Conservation (phyloP, 2,329 filamentous ascomycete species). For the Xylaria sp. region DNA sequence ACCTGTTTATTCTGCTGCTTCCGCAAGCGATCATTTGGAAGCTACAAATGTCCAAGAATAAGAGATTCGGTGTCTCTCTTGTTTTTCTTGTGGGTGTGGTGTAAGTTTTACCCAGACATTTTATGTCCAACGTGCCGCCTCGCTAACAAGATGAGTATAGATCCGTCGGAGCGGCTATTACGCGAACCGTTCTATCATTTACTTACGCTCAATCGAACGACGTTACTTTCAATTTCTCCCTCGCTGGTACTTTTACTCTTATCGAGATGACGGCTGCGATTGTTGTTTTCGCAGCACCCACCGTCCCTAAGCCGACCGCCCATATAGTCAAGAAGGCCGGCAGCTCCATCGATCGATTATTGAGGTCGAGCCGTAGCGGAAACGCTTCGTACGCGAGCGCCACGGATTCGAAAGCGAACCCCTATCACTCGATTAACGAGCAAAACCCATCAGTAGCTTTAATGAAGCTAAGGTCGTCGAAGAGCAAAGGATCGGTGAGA, state of each 20-base stretch:
- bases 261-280: constrained; percentile 7
- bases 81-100: constrained; percentile 3
- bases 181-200: constrained; percentile 14
- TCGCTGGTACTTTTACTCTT: constrained; percentile 8
- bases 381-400: not conserved
- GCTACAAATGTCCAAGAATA: constrained; percentile 1
- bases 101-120: not conserved
- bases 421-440: constrained; percentile 2
- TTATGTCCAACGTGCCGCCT: not conserved
- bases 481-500: not conserved
- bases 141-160: not conserved
- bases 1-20: constrained; percentile 9
- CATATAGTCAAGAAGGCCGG: constrained; percentile 7
- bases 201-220: constrained; percentile 4
- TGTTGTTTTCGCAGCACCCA: constrained; percentile 9
- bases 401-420: not conserved
- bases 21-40: constrained; percentile 12
- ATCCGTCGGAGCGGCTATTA: constrained; percentile 8
- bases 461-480: constrained; percentile 2
- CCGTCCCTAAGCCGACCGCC: constrained; percentile 7
- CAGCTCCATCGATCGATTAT: constrained; percentile 8
- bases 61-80: constrained; percentile 3
- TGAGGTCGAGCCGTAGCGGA: not conserved
- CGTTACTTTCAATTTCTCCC: constrained; percentile 9
- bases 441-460: not conserved